Base-by-base conservation (phyloP, 2,329 filamentous ascomycete species). In the Phaeophleospora eucalypticola region DNA sequence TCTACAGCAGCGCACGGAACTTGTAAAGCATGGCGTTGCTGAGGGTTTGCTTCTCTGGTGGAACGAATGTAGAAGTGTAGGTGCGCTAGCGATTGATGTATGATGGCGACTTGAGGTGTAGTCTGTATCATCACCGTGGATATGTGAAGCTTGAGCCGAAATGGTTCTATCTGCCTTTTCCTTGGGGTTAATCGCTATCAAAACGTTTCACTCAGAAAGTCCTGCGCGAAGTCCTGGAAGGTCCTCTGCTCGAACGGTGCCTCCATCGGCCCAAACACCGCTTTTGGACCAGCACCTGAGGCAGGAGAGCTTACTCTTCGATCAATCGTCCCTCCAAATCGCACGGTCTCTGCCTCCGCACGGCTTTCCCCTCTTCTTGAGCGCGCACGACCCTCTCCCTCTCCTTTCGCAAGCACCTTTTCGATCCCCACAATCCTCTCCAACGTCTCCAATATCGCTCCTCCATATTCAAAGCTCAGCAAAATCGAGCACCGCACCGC, bases 391-490 rank as follows among this genome's bases (percentile, higher is more conserved):
- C 33, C 43, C 35, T 32, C 21, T 29, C 36, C 12, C 19, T 29
- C 19, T 32, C 40, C 21, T 21, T 49, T 49, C 21, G 39, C 48
- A 41, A 58, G 37, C 27, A 40, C 45, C 37, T 61, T 49, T 46
- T 65, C 51, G 46, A 65, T 58, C 3, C 45, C 57, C 10, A 64
- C 52, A 39, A 66, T 41, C 19, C 51, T 49, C 36, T 58, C 58
- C 41, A 63, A 41, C 15, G 53, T 60, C 36, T 50, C 51, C 39
- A 65, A 36, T 17, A 65, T 47, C 1, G 57, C 55, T n/a, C 45
- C 44, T 4, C 60, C 58, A 36, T 62, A 58, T 47, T 64, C 58
- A 41, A 66, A 65, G n/a, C 59, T 55, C 36, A 65, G 45, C 34
- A 63, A 21, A 18, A 65, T 63, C 12, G 52, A 58, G 43, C 59